Base-by-base conservation (phyloP, 1,284 basidiomycete species). In the Anthracocystis panici-leucophaei region DNA sequence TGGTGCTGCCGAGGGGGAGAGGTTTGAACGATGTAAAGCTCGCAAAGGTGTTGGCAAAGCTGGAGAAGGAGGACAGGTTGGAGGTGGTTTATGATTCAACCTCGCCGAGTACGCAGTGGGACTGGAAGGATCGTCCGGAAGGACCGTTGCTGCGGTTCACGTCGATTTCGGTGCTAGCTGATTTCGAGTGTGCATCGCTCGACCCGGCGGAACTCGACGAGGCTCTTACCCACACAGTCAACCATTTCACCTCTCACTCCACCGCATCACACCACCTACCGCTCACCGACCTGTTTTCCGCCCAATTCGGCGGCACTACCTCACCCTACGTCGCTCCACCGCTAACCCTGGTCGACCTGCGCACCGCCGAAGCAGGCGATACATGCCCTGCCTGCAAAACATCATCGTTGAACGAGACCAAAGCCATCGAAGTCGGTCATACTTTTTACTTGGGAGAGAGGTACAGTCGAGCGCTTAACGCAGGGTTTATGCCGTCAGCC, bases 391-490 rank as follows among this genome's bases (percentile, higher is more conserved):
- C 57, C 9, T 86, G 86, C 57, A 74, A 18, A 70, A 70, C 52
- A 9, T 9, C 16, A 3, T 68, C 76, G 7, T 73, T 86, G 2
- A 18, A 51, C 0, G 64, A 75, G 35, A 78, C 60, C 18, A 66
- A 69, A 16, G 80, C 85, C 1, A 85, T 86, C 62, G 86, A 86
- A 57, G 75, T 86, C 2, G 86, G 80, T 0, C 86, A 86, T 52
- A 86, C 86, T 0, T 86, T 86, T 57, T 71, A 82, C 38, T 81
- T 86, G 4, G 86, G 85, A 7, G 81, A 81, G 1, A 66, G 74
- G 46, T 86, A 86, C 62, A 82, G 82, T 3, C 67, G 74, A 8
- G 66, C 84, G 12, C 79, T 86, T 9, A 65, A 79, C 14, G 75
- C 77, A 31, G 65, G 62, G 0, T 84, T 81, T 21, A 5, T 54